Evolutionary conservation across 2,329 filamentous ascomycete species (phyloP), one percentile per base, ranked within the genome.

Genomic region (Arthrobotrys conoides): DNA sequence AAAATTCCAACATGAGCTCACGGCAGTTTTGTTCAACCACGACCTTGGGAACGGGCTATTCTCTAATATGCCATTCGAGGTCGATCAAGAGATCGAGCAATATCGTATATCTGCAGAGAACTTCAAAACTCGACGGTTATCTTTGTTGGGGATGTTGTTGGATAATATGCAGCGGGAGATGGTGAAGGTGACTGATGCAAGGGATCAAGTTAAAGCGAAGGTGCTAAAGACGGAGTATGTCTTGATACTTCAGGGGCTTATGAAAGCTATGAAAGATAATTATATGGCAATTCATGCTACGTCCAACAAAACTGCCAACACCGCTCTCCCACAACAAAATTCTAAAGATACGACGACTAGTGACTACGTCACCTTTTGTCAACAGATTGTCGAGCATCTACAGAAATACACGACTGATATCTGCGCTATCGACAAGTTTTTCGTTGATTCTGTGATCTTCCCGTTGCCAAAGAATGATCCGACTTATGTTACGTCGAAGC

Each of bases 331-430:
- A 2, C 22, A 22, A 27, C 22, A 10, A 38, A 44, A 30, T 44
- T 51, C 16, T 81, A 76, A 76, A 68, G 59, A 63, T 75, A 33
- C 24, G 20, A 24, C 27, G 5, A 18, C 24, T 3, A 64, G 27
- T 12, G 20, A 27, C 20, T 91, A 91, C 81, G 88, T 90, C 5
- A 85, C 87, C 9, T 91, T 91, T 81, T 89, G 91, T 4, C 90
- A 91, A 75, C 84, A 85, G 16, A 85, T 91, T 1, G 86, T 91
- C 1, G 86, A 87, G 20, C 88, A 88, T 77, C 83, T 91, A 57
- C 89, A 91, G 81, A 88, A 91, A 80, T 87, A 91, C 80, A 88
- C 87, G 0, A 85, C 86, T 36, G 87, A 90, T 82, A 87, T 87
- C 72, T 83, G 87, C 80, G 86, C 86, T 79, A 81, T 86, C 78